Evolutionary conservation across 108 stramenopile species (phyloP), one percentile per base, ranked within the genome.

Genomic region (Chaetoceros tenuissimus): DNA sequence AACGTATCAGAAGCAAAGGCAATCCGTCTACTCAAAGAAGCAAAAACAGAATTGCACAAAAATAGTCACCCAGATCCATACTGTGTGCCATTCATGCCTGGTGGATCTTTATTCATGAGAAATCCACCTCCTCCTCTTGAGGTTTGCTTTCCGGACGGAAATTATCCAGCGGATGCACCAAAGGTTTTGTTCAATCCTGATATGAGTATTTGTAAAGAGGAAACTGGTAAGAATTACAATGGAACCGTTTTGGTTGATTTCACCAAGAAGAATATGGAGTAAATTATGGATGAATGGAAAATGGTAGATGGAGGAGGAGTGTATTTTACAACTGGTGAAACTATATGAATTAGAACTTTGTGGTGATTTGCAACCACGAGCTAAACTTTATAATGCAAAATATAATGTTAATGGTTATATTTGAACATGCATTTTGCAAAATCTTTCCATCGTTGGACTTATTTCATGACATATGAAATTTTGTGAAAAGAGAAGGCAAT

Each of bases 101-200:
- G 96, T 20, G 97, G 97, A n/a, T 80, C 89, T 22, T 81, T 89
- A 29, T 97, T 95, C 72, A 98, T 98, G 97, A 82, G 97, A 31
- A 96, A 98, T 64, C 93, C 97, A 17, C 92, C 97, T 10, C 74
- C 78, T 29, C 96, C 97, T 2, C 71, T 92, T 24, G 74, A 80
- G 51, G 91, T 96, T 25, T 92, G 94, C 72, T 94, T 91, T 62
- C 89, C 93, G n/a, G 93, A 94, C 53, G 93, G 93, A 23, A 73
- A 94, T 68, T 72, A 79, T 52, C 89, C 89, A 2, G 80, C 54
- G 1, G 93, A 91, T 69, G 85, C 84, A 53, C 89, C 89, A 3
- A 74, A 72, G 53, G 74, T 81, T 45, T 73, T 74, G 31, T 57
- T 89, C 51, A 91, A 94, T 77, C 89, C 89, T 17, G 93, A 94